Percentiles rank a stretch among this genome's conserved stretches.
Evolutionary conservation across 371 early-diverging fungal species (phyloP).

Genomic region (Coemansia sp.): DNA sequence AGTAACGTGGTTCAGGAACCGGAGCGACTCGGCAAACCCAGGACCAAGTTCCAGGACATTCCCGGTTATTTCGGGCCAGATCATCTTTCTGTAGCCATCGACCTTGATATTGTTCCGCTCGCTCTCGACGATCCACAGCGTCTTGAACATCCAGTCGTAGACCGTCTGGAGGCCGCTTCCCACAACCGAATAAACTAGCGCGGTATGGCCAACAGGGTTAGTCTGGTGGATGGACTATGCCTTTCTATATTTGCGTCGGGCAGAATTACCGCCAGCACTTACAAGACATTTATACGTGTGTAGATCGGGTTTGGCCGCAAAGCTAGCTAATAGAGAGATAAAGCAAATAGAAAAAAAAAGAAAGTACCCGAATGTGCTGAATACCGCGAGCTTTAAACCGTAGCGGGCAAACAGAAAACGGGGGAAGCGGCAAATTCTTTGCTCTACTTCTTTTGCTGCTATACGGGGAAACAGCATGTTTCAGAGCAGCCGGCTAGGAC

Average conservation of each 20-base stretch:
- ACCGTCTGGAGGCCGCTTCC: neutral
- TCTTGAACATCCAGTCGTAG: constrained; percentile 35
- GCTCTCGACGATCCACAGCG: constrained; percentile 29
- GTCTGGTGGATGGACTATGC: too few relatives aligned
- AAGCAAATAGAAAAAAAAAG: too few relatives aligned
- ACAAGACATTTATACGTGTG: neutral
- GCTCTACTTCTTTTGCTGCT: neutral
- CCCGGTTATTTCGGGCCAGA: constrained; percentile 44
- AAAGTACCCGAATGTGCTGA: too few relatives aligned
- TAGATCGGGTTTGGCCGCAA: too few relatives aligned
- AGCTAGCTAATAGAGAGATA: too few relatives aligned
- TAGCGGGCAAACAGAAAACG: too few relatives aligned
- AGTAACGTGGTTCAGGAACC: constrained; percentile 33
- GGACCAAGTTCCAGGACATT: constrained; percentile 51
- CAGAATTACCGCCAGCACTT: neutral
- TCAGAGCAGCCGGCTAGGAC: neutral
- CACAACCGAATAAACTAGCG: constrained; percentile 5
- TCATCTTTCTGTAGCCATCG: constrained; percentile 26
- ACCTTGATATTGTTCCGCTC: constrained; percentile 33
- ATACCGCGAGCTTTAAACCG: too few relatives aligned
- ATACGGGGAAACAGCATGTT: neutral
- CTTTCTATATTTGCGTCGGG: too few relatives aligned
- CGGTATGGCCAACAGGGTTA: neutral
- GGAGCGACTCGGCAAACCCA: constrained; percentile 41
- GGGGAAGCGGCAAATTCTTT: too few relatives aligned